Evolutionary conservation across 169 alveolate species (phyloP).

Genomic region (Plasmodium cynomolgi): DNA sequence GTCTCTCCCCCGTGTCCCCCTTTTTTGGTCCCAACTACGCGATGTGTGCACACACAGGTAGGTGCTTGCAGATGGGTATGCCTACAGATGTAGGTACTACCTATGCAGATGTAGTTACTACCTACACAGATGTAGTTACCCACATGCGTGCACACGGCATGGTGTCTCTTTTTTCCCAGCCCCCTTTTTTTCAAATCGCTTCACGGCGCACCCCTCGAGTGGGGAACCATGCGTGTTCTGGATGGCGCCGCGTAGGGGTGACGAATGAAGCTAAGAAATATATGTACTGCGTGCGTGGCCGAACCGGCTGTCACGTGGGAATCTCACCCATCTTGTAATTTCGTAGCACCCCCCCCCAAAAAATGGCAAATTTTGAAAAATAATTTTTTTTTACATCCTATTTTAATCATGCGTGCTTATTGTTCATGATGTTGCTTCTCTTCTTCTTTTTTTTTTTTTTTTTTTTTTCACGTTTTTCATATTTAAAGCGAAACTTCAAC

Average conservation of each 20-base stretch:
- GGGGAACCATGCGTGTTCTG: background rate
- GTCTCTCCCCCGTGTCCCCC: background rate
- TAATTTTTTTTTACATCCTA: background rate
- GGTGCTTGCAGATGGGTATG: too few relatives aligned
- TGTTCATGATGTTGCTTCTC: background rate
- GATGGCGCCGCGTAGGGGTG: background rate
- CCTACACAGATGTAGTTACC: too few relatives aligned
- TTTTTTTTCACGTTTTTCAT: background rate
- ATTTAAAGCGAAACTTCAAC: background rate
- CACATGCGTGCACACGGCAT: background rate
- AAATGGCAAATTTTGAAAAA: background rate
- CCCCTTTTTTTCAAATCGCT: background rate
- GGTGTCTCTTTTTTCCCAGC: background rate
- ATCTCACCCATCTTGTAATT: background rate
- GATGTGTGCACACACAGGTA: background rate
- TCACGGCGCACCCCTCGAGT: background rate
- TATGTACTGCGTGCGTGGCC: background rate
- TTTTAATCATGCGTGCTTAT: background rate
- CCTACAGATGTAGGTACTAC: too few relatives aligned
- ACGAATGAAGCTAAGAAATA: background rate
- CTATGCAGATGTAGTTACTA: too few relatives aligned
- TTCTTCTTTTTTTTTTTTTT: background rate
- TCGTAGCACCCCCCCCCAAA: background rate
- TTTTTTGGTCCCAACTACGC: background rate
- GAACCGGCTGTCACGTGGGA: background rate